A percentile compares a stretch with the other conserved stretches of the same genome.
These are phyloP conservation scores for Sugiyamaella floridensis DNA, from an alignment of 805 yeast genomes.

Conservation along the genomic window DNA sequence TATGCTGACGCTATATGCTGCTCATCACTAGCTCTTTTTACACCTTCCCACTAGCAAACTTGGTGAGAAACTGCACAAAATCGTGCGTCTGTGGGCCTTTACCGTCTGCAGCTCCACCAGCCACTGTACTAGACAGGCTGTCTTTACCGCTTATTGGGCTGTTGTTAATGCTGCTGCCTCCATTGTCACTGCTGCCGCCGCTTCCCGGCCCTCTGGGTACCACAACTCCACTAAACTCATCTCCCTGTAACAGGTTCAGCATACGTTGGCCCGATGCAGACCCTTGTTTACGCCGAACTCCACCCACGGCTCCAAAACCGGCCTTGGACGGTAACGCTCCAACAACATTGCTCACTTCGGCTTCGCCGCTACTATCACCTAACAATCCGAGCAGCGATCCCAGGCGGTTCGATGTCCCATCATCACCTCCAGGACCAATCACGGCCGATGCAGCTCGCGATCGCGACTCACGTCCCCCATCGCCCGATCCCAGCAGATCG, in stretches of 20 bases:
- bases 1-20: background rate
- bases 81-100: background rate
- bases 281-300: background rate
- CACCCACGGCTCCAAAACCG: background rate
- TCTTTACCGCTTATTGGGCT: too few species aligned
- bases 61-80: background rate
- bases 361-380: background rate
- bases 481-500: background rate
- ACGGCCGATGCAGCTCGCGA: background rate
- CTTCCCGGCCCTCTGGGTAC: background rate
- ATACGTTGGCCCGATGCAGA: constrained; percentile 5
- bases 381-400: background rate
- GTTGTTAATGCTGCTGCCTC: too few species aligned
- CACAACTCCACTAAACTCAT: background rate
- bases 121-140: background rate
- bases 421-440: background rate
- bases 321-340: background rate
- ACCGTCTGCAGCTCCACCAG: background rate
- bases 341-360: background rate
- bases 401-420: background rate
- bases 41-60: constrained; percentile 7
- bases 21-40: background rate
- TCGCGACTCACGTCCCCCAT: background rate
- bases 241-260: constrained; percentile 2
- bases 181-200: too few species aligned